Base-by-base conservation (phyloP, 2,329 filamentous ascomycete species). In the Trichoderma koningiopsis region DNA sequence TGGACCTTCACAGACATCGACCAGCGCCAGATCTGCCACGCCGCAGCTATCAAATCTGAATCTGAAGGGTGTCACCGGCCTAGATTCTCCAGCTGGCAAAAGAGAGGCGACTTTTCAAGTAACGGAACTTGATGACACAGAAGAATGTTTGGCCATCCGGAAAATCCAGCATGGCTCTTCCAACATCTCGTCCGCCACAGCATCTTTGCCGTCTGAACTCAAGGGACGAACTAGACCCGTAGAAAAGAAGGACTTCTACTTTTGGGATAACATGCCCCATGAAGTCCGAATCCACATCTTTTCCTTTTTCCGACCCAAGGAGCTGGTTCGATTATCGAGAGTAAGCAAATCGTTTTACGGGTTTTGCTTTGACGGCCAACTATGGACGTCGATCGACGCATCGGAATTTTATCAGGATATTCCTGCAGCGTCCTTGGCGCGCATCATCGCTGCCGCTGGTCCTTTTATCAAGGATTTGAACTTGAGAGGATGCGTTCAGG, bases 381-480 rank as follows among this genome's bases (percentile, higher is more conserved):
- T 98, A 19, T 99, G 96, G 96, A 90, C 89, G 4, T 88, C 87
- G 53, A 86, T 98, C 60, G 94, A 98, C 78, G 89, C 92, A 2
- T 91, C 93, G 8, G 89, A 92, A 61, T 98, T 95, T 79, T 97
- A 98, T 77, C 88, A 87, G 72, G 88, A 94, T 64, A 98, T 98
- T 72, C 91, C 95, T 0, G 92, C 92, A 27, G 89, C 92, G 72
- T 92, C 92, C 0, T 82, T 99, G 59, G 88, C 94, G 68, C 93
- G 91, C 75, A 94, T 98, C 71, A 94, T 98, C 76, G 88, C 89
- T 0, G 86, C 89, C 4, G 93, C 94, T 1, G 96, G 95, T 0
- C 93, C 95, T 0, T 99, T 98, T 75, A 89, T 98, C 66, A 92
- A 92, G 73, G 89, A 97, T 74, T 85, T 99, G 67, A 98, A 98